Evolutionary conservation across 257 asterid genomes (phyloP), one percentile per base, ranked within the genome.

Genomic region (Nicotiana sylvestris): DNA sequence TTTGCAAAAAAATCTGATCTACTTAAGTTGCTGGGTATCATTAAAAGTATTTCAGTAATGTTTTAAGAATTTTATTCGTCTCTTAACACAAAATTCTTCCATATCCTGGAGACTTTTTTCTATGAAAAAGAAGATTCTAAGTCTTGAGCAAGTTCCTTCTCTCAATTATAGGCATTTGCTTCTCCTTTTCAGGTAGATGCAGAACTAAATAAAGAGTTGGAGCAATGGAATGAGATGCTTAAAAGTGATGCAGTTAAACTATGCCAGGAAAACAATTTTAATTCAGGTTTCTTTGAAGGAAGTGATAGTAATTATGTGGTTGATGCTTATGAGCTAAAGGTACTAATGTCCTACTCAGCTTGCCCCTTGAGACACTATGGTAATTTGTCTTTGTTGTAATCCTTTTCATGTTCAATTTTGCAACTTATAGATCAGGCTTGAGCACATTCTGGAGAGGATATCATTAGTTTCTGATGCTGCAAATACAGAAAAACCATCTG

Each of bases 281-380:
- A 82, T 80, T 89, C 99, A 57, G 99, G 99, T 17, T 96, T 92
- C 88, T 96, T 96, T 86, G 98, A 96, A 90, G 98, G 98, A 30
- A 94, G 92, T 85, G 98, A 96, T 84, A 92, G 88, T 88, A 92
- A 90, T 84, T 89, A 88, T 86, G 95, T 90, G 82, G 93, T 96
- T 78, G 99, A 96, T 90, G 98, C 98, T 82, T 96, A 96, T 83
- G 99, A 96, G 87, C 89, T 96, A 87, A 96, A 96, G 98, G 99
- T 96, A 88, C 64, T 53, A 29, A 49, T 82, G 46, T 55, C 17
- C 12, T 37, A 60, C 56, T 81, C 62, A 68, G 56, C 46, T 4
- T 58, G 58, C 74, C 62, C 10, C 53, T 55, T 16, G 58, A 55
- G 32, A 27, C 80, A 12, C 69, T 37, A 21, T 57, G 56, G 62